Evolutionary conservation across 371 early-diverging fungal genomes (phyloP).

Genomic region (Mucor plumbeus): DNA sequence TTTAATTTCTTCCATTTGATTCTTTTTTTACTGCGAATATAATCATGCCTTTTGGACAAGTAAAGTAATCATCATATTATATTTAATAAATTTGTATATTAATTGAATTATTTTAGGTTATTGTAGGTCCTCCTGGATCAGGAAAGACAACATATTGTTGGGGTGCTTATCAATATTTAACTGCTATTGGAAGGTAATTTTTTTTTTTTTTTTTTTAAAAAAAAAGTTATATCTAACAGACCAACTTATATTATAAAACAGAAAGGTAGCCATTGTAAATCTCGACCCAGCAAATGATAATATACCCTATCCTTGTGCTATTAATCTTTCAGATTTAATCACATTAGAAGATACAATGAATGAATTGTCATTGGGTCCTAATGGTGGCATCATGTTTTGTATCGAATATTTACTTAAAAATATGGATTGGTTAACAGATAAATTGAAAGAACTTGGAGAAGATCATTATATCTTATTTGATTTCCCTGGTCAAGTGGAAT

Average conservation of each 20-base stretch:
- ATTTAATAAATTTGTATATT: background rate
- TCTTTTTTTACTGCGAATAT: constrained; percentile 15
- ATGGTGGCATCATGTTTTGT: constrained; percentile 98
- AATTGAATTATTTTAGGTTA: constrained; percentile 58
- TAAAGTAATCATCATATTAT: constrained; percentile 18
- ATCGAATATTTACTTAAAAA: constrained; percentile 94
- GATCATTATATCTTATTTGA: constrained; percentile 96
- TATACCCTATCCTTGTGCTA: constrained; percentile 85
- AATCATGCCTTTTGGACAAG: constrained; percentile 54
- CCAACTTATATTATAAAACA: constrained; percentile 26
- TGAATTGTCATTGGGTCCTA: constrained; percentile 95
- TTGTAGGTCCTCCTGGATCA: constrained; percentile 97
- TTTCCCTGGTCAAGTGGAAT: constrained; percentile 99
- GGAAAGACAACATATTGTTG: constrained; percentile 98
- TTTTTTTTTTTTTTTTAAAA: no score
- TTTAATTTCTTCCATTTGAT: background rate
- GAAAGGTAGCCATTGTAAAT: constrained; percentile 92
- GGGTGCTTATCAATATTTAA: constrained; percentile 91
- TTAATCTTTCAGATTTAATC: constrained; percentile 94
- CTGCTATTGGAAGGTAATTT: constrained; percentile 73
- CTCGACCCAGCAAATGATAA: constrained; percentile 98
- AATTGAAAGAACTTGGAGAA: constrained; percentile 71
- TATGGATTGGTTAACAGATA: constrained; percentile 91
- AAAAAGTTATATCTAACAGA: background rate
- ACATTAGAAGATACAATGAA: constrained; percentile 97